These are phyloP conservation scores for Penicillium sp. DNA, from an alignment of 2,329 filamentous ascomycete genomes.

Conservation along the genomic window DNA sequence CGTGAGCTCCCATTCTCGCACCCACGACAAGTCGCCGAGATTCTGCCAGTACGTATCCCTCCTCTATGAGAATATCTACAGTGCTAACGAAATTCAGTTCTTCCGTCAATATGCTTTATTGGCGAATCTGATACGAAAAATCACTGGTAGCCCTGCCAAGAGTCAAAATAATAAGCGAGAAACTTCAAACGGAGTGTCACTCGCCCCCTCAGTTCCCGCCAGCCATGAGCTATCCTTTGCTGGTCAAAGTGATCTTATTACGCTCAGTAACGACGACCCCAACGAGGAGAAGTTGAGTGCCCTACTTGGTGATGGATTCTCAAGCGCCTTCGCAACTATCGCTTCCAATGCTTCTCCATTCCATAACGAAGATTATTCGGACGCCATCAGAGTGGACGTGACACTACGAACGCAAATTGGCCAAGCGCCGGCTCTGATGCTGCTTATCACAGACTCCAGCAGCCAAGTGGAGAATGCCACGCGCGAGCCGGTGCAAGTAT, in stretches of 20 bases:
- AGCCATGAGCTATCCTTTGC: conserved; percentile 18
- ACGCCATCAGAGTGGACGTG: conserved; percentile 43
- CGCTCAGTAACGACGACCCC: conserved; percentile 48
- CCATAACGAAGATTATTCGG: conserved; percentile 8
- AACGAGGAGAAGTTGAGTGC: conserved; percentile 58
- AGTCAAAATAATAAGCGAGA: conserved; percentile 18
- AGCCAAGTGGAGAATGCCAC: conserved; percentile 12
- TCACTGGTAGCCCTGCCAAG: conserved; percentile 34
- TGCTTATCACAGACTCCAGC: conserved; percentile 39
- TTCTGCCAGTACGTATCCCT: conserved; percentile 43
- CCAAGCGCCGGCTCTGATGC: conserved; percentile 43
- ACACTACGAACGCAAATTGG: conserved; percentile 45
- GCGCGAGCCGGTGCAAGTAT: conserved; percentile 30
- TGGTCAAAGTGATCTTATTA: conserved; percentile 26
- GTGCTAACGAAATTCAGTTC: conserved; percentile 32
- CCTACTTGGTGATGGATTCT: conserved; percentile 47
- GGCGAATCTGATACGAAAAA: conserved; percentile 43
- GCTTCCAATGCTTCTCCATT: conserved; percentile 6
- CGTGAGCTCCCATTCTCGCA: conserved; percentile 50
- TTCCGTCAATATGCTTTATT: conserved; percentile 51
- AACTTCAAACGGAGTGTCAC: conserved; percentile 10
- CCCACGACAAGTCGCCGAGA: conserved; percentile 49
- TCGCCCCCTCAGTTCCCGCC: conserved; percentile 8
- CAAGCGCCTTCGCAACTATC: background rate
- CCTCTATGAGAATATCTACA: background rate